phyloP scores from a whole-genome alignment of 2,329 filamentous ascomycete species.

The Colletotrichum ledebouriae region DNA sequence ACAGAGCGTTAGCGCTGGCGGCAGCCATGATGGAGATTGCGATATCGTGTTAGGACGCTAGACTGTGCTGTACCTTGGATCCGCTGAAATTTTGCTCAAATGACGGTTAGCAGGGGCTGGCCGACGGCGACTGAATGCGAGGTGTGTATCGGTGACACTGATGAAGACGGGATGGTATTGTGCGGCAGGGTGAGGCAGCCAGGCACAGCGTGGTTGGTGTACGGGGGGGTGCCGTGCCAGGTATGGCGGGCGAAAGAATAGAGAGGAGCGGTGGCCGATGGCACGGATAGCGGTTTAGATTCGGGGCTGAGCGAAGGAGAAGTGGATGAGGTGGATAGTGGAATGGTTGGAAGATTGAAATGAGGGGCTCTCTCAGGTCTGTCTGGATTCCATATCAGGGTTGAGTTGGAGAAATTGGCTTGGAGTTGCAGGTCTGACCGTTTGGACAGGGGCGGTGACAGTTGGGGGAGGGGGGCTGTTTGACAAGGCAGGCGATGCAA shows the following conservation, averaged over 20 bases:
- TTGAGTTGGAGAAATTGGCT: constrained; percentile 8
- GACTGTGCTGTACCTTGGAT: constrained; percentile 3
- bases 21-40: constrained; percentile 53
- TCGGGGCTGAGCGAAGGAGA: constrained; percentile 17
- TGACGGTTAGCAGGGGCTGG: constrained; percentile 33
- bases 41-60: constrained; percentile 25
- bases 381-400: constrained; percentile 12
- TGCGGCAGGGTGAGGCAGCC: not conserved
- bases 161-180: constrained; percentile 16
- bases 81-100: constrained; percentile 23
- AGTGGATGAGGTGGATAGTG: constrained; percentile 22
- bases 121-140: constrained; percentile 2
- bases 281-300: constrained; percentile 22
- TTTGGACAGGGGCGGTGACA: constrained; percentile 23
- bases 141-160: constrained; percentile 25
- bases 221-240: constrained; percentile 20
- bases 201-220: not conserved
- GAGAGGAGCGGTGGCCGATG: constrained; percentile 27
- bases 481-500: not conserved
- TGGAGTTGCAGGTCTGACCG: constrained; percentile 15
- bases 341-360: constrained; percentile 31
- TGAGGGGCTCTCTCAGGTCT: constrained; percentile 29
- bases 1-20: constrained; percentile 47
- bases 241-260: not conserved
- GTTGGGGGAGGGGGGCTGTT: constrained; percentile 16